These are phyloP conservation scores for Lepidium sativum DNA, from an alignment of 345 rosid genomes.

Conservation along the genomic window DNA sequence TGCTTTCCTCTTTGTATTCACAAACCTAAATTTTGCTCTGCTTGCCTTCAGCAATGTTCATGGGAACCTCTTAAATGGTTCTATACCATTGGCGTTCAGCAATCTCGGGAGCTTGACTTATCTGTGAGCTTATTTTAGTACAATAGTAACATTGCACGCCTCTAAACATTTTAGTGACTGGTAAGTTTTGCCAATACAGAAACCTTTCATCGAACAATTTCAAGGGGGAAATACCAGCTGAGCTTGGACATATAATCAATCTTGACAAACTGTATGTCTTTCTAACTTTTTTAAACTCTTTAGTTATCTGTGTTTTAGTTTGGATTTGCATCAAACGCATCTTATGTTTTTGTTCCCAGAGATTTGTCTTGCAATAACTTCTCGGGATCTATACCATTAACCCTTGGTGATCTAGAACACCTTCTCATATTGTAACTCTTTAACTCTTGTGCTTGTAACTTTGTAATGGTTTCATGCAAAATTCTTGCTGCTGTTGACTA, in stretches of 20 bases:
- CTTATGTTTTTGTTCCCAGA: conserved; percentile 25
- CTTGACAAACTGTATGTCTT: conserved; percentile 74
- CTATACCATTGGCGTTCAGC: conserved; percentile 67
- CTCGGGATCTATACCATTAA: conserved; percentile 66
- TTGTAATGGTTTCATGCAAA: neutral
- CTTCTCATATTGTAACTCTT: conserved; percentile 67
- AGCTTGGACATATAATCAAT: conserved; percentile 76
- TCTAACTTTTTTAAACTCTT: neutral
- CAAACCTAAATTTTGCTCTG: neutral
- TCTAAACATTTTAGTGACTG: neutral
- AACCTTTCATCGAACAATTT: conserved; percentile 74
- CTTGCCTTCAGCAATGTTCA: conserved; percentile 57
- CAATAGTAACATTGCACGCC: neutral
- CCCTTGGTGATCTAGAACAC: conserved; percentile 86
- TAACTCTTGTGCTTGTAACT: neutral
- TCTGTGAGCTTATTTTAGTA: conserved; percentile 45
- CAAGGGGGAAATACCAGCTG: conserved; percentile 61
- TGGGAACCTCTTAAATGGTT: conserved; percentile 69
- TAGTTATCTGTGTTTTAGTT: neutral
- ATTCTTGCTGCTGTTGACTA: neutral
- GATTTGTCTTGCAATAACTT: conserved; percentile 80
- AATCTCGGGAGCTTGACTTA: conserved; percentile 79
- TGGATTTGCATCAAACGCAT: neutral
- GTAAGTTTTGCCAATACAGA: conserved; percentile 25
- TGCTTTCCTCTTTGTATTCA: neutral